Conservation (phyloP, 192 early-diverging fungal species). For the Backusella luteola region DNA sequence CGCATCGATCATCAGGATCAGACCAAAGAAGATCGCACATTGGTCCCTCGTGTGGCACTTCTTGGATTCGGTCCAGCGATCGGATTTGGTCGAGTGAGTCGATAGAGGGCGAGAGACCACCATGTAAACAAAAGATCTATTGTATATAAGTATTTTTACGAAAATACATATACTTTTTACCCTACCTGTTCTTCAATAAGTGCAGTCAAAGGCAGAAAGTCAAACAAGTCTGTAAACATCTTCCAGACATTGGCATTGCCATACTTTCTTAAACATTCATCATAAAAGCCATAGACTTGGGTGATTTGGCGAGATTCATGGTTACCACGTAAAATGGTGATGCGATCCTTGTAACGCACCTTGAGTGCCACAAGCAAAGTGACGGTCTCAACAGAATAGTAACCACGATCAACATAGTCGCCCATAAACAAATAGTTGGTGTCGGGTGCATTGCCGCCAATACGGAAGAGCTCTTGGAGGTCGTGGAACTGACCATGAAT, state of each 20-base stretch:
- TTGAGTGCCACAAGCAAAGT: conserved; percentile 94
- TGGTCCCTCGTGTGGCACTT: conserved; percentile 85
- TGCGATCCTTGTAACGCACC: conserved; percentile 85
- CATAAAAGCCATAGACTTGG: conserved; percentile 99
- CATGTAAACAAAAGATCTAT: conserved; percentile 97
- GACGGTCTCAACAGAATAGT: conserved; percentile 98
- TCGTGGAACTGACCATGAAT: conserved; percentile 99
- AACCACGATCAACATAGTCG: conserved; percentile 99
- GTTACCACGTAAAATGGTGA: conserved; percentile 97
- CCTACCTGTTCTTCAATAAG: conserved; percentile 88
- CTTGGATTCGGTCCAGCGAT: conserved; percentile 91
- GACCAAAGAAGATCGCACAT: conserved; percentile 91
- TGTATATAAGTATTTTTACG: too few species aligned
- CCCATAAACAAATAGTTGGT: conserved; percentile 99
- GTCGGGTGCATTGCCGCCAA: conserved; percentile 94
- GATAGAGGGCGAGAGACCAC: conserved; percentile 93
- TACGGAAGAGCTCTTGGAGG: conserved; percentile 94
- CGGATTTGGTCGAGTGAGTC: conserved; percentile 97
- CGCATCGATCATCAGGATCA: conserved; percentile 84
- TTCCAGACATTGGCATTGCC: conserved; percentile 99
- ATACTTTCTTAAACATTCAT: conserved; percentile 98
- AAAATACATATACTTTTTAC: background rate
- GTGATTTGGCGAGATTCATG: conserved; percentile 99
- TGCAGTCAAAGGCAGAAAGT: conserved; percentile 94
- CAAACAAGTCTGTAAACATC: conserved; percentile 96